Evolutionary conservation across 176 grass and related monocot genomes (phyloP).

Genomic region (Echinochloa phyllopogon): DNA sequence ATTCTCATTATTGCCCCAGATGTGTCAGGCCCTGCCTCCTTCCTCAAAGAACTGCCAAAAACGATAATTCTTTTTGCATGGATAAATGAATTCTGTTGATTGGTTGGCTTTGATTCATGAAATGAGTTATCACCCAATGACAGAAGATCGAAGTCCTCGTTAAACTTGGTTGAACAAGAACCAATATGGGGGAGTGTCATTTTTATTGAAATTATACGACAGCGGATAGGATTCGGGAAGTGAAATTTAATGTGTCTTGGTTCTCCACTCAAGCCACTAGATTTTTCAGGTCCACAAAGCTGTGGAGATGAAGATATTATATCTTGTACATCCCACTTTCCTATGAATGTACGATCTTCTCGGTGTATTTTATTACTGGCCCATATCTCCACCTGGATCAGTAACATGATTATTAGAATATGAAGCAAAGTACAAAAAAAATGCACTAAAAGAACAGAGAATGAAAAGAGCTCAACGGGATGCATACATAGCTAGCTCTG

Average conservation of each 20-base stretch:
- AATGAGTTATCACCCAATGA: slow-evolving; percentile 69
- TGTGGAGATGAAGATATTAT: slow-evolving; percentile 66
- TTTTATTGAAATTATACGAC: slow-evolving; percentile 91
- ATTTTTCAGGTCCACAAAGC: slow-evolving; percentile 75
- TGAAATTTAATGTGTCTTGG: slow-evolving; percentile 89
- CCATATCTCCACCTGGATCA: slow-evolving; percentile 92
- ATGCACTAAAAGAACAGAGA: slow-evolving; percentile 21
- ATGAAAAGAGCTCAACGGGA: slow-evolving; percentile 30
- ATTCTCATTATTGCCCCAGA: slow-evolving; percentile 75
- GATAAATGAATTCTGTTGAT: slow-evolving; percentile 57
- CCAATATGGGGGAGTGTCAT: slow-evolving; percentile 56
- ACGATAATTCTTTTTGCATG: slow-evolving; percentile 93
- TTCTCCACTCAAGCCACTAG: slow-evolving; percentile 48
- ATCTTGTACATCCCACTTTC: slow-evolving; percentile 85
- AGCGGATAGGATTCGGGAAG: slow-evolving; percentile 78
- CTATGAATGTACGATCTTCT: slow-evolving; percentile 79
- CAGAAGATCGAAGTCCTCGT: slow-evolving; percentile 76
- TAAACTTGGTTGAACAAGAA: slow-evolving; percentile 54
- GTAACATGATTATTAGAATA: slow-evolving; percentile 39
- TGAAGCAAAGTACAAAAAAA: slow-evolving; percentile 7
- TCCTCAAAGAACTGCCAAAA: slow-evolving; percentile 74
- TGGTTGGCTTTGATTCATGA: slow-evolving; percentile 48
- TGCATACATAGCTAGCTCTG: slow-evolving; percentile 15
- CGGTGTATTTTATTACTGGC: slow-evolving; percentile 91
- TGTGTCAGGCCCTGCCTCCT: slow-evolving; percentile 64